A percentile compares a stretch with the other conserved stretches of the same genome.
phyloP scores from a whole-genome alignment of 495 filamentous ascomycete species.

The Corynascus novoguineensis region DNA sequence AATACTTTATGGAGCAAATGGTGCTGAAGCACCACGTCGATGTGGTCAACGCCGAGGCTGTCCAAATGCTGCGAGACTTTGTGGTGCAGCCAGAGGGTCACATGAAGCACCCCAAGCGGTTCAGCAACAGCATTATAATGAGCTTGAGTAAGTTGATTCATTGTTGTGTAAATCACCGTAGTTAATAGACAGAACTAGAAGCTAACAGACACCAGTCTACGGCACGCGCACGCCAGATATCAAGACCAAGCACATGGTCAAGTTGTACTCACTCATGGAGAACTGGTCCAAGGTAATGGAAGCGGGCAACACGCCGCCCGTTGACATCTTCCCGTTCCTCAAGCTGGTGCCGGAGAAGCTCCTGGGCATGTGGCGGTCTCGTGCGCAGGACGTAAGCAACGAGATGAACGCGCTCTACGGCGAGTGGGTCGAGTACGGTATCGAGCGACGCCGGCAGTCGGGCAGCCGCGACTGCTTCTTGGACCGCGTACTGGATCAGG shows the following conservation, averaged over 20 bases:
- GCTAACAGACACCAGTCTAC: background rate
- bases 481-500: background rate
- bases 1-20: background rate
- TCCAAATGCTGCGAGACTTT: background rate
- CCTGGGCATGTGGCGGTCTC: slow-evolving; percentile 4
- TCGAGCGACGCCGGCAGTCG: background rate
- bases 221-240: slow-evolving; percentile 1
- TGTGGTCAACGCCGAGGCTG: background rate
- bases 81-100: background rate
- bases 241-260: slow-evolving; percentile 2
- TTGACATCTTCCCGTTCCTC: slow-evolving; percentile 1
- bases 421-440: slow-evolving; percentile 1
- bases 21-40: background rate
- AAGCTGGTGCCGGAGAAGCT: background rate
- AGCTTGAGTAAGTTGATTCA: background rate
- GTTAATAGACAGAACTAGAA: background rate
- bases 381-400: background rate
- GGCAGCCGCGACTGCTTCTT: slow-evolving; percentile 3
- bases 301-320: background rate
- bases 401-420: slow-evolving; percentile 2
- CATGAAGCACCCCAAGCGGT: slow-evolving; percentile 4
- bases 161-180: background rate
- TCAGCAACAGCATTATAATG: slow-evolving; percentile 4
- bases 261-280: slow-evolving; percentile 1
- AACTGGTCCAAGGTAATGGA: slow-evolving; percentile 4